These are phyloP conservation scores for Syzygium jambos DNA, from an alignment of 345 rosid genomes.

Conservation along the genomic window DNA sequence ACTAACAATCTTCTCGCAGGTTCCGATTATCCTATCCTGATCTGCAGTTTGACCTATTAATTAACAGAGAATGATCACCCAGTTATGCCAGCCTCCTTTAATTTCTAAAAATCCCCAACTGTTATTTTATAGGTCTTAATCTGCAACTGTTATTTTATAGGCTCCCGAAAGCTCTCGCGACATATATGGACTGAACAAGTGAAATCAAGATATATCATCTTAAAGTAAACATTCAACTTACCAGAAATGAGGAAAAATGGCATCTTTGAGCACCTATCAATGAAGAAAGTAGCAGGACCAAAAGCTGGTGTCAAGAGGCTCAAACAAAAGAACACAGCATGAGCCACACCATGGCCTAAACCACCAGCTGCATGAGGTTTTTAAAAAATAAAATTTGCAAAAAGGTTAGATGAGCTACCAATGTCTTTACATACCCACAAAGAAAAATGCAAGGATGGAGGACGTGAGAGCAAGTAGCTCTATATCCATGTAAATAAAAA, in stretches of 20 bases:
- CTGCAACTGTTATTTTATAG: not conserved
- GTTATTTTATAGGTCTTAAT: not conserved
- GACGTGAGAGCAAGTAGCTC: not conserved
- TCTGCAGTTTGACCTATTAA: not conserved
- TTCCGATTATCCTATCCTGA: not conserved
- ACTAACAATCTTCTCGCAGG: not conserved
- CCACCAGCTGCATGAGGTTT: constrained; percentile 87
- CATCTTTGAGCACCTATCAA: constrained; percentile 62
- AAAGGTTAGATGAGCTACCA: not conserved
- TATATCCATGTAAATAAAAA: not conserved
- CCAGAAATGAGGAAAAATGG: constrained; percentile 95
- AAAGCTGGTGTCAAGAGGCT: constrained; percentile 90
- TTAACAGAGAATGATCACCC: not conserved
- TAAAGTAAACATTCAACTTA: constrained; percentile 25
- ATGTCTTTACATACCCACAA: not conserved
- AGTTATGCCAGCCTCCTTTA: not conserved
- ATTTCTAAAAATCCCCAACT: not conserved
- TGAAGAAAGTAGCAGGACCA: constrained; percentile 91
- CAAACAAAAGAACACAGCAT: constrained; percentile 93
- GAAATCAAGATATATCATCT: not conserved
- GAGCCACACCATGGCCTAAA: constrained; percentile 97
- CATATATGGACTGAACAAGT: not conserved
- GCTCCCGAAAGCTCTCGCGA: not conserved
- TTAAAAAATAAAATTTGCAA: not conserved
- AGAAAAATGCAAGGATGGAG: not conserved